These are phyloP conservation scores for Condylostoma magnum DNA, from an alignment of 169 alveolate species.

Conservation along the genomic window DNA sequence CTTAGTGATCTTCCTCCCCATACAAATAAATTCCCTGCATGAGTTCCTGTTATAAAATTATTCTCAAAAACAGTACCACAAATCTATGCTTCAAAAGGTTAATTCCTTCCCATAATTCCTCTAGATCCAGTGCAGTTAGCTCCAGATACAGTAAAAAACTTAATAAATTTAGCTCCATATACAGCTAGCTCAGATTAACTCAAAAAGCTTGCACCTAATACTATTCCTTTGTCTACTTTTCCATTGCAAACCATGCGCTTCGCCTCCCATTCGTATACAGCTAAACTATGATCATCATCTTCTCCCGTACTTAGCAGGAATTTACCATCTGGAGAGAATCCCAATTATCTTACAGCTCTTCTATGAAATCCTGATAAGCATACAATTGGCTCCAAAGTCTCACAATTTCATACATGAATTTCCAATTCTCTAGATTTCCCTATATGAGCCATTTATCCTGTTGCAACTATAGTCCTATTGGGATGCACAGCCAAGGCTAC, in stretches of 20 bases:
- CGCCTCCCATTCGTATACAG: slow-evolving; percentile 75
- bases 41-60: slow-evolving; percentile 33
- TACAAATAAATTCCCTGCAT: slow-evolving; percentile 48
- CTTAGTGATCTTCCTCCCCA: slow-evolving; percentile 51
- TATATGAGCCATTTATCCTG: slow-evolving; percentile 74
- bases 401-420: slow-evolving; percentile 77
- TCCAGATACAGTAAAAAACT: slow-evolving; percentile 78
- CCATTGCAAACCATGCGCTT: slow-evolving; percentile 51
- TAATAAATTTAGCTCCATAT: slow-evolving; percentile 80
- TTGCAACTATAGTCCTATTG: slow-evolving; percentile 73
- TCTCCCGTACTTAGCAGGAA: slow-evolving; percentile 71
- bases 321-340: slow-evolving; percentile 80
- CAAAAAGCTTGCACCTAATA: slow-evolving; percentile 71
- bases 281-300: slow-evolving; percentile 82
- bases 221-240: slow-evolving; percentile 77
- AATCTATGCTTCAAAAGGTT: slow-evolving; percentile 59
- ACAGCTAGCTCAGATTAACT: slow-evolving; percentile 72
- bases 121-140: slow-evolving; percentile 52
- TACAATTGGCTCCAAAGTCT: slow-evolving; percentile 57
- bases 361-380: slow-evolving; percentile 66
- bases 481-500: slow-evolving; percentile 84
- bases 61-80: slow-evolving; percentile 59
- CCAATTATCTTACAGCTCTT: slow-evolving; percentile 75
- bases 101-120: slow-evolving; percentile 69
- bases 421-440: slow-evolving; percentile 75